phyloP scores from a whole-genome alignment of 768 basidiomycete species.

The Trichaptum fuscoviolaceum region DNA sequence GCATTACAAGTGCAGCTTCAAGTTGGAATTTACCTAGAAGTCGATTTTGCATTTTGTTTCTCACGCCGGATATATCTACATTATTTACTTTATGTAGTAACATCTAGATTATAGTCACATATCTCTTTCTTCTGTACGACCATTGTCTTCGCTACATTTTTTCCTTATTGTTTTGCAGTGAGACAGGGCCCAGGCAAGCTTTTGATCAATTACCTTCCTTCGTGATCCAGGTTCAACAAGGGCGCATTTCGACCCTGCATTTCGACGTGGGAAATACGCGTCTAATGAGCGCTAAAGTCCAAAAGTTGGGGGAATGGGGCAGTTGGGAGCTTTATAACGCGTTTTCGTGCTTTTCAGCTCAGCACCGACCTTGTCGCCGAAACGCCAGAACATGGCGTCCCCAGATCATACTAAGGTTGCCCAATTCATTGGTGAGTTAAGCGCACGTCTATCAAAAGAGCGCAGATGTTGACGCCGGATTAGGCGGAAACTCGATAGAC shows the following conservation, averaged over 20 bases:
- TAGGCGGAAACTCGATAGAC: conserved; percentile 91
- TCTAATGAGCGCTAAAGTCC: not conserved
- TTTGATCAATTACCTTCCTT: too few species aligned
- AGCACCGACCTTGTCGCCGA: not conserved
- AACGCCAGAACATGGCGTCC: conserved; percentile 20
- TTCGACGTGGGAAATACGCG: not conserved
- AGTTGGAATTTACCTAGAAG: too few species aligned
- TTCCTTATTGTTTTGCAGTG: too few species aligned
- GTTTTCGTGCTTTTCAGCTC: not conserved
- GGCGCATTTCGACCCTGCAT: not conserved
- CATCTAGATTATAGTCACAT: too few species aligned
- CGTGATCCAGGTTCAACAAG: not conserved
- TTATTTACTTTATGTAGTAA: too few species aligned
- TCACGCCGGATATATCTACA: too few species aligned
- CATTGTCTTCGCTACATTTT: too few species aligned
- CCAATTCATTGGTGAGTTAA: conserved; percentile 54
- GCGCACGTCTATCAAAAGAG: conserved; percentile 9
- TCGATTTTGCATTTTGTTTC: too few species aligned
- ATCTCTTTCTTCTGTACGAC: too few species aligned
- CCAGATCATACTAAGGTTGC: conserved; percentile 57
- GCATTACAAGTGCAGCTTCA: too few species aligned
- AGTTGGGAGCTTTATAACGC: not conserved
- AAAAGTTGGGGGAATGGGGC: conserved; percentile 1
- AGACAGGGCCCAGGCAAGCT: too few species aligned
- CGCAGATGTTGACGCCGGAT: conserved; percentile 10